phyloP scores from a whole-genome alignment of 2,329 filamentous ascomycete species.

The Cercospora beticola region DNA sequence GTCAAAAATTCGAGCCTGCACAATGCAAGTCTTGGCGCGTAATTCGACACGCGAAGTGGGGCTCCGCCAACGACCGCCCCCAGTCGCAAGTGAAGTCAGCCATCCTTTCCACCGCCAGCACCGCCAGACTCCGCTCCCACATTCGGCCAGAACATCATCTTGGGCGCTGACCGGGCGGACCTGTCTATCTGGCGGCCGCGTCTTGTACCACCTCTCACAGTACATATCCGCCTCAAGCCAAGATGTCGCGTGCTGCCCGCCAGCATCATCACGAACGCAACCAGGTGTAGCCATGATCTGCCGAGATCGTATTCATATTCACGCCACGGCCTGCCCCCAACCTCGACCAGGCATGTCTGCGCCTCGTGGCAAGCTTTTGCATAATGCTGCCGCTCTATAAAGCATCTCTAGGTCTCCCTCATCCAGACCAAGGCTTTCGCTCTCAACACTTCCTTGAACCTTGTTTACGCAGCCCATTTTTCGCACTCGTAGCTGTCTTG shows the following conservation, averaged over 20 bases:
- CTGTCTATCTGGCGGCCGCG: not conserved
- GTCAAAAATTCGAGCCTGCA: not conserved
- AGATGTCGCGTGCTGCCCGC: not conserved
- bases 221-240: not conserved
- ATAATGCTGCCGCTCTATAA: slow-evolving; percentile 2
- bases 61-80: not conserved
- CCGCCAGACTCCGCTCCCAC: not conserved
- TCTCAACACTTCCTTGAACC: slow-evolving; percentile 6
- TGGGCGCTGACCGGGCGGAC: not conserved
- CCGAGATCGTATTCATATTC: not conserved
- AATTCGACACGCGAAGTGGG: not conserved
- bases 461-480: not conserved
- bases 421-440: not conserved
- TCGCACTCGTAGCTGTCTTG: not conserved
- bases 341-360: not conserved
- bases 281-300: slow-evolving; percentile 1
- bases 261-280: slow-evolving; percentile 1
- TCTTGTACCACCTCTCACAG: not conserved
- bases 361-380: slow-evolving; percentile 2
- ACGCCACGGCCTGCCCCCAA: not conserved
- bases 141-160: not conserved
- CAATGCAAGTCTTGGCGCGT: slow-evolving; percentile 3
- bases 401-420: slow-evolving; percentile 6
- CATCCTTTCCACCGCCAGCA: not conserved
- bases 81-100: not conserved